phyloP scores from a whole-genome alignment of 2,329 filamentous ascomycete genomes.

The Mycosphaerella sp. region DNA sequence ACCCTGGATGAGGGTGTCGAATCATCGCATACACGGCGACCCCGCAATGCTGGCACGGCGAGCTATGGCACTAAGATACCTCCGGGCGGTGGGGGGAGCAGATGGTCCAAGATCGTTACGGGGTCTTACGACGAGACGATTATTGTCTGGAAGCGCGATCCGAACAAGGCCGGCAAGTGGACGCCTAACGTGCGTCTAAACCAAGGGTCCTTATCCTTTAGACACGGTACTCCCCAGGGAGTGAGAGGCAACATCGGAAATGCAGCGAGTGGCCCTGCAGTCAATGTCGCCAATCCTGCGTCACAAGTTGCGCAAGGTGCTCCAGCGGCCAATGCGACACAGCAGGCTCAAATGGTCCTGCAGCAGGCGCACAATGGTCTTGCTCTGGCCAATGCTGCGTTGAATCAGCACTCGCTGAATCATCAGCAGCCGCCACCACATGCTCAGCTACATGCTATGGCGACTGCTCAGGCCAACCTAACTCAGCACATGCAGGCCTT shows the following conservation, averaged over 20 bases:
- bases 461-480: constrained; percentile 14
- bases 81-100: constrained; percentile 81
- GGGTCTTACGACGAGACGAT: constrained; percentile 95
- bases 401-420: constrained; percentile 9
- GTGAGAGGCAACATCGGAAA: constrained; percentile 2
- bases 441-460: constrained; percentile 16
- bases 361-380: constrained; percentile 20
- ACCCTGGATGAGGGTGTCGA: constrained; percentile 43
- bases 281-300: constrained; percentile 10
- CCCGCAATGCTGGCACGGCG: constrained; percentile 63
- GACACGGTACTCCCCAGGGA: constrained; percentile 1
- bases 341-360: constrained; percentile 16
- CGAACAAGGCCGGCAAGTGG: constrained; percentile 72
- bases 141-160: constrained; percentile 77
- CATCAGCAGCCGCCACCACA: constrained; percentile 10
- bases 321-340: constrained; percentile 9
- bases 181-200: constrained; percentile 58
- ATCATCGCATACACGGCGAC: constrained; percentile 31
- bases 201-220: constrained; percentile 24
- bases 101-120: constrained; percentile 90
- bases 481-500: constrained; percentile 16
- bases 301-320: constrained; percentile 7
- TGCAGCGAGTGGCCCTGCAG: constrained; percentile 7
- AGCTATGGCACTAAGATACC: constrained; percentile 81
- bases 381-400: constrained; percentile 16